Conservation (phyloP, 2,329 filamentous ascomycete species). For the Pseudogymnoascus sp. region DNA sequence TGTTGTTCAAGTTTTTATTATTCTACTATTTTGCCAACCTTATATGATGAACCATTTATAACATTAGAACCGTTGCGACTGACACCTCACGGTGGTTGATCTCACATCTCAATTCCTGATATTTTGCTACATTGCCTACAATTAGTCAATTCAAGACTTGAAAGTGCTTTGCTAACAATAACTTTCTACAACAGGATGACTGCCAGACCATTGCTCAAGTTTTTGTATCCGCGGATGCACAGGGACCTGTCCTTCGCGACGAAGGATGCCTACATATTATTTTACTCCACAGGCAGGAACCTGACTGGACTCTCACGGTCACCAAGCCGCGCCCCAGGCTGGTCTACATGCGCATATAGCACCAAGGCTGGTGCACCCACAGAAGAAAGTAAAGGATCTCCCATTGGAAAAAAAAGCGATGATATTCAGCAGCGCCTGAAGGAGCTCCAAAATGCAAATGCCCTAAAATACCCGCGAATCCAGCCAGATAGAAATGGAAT, state of each 20-base stretch:
- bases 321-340: conserved; percentile 17
- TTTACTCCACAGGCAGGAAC: conserved; percentile 32
- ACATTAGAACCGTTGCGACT: conserved; percentile 52
- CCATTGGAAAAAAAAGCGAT: conserved; percentile 15
- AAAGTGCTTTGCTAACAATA: conserved; percentile 1
- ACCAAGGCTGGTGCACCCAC: conserved; percentile 14
- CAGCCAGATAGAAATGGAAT: conserved; percentile 27
- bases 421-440: conserved; percentile 43
- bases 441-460: conserved; percentile 41
- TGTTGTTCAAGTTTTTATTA: background rate
- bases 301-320: conserved; percentile 2
- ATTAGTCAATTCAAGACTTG: background rate
- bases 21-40: background rate
- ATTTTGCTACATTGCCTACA: conserved; percentile 11
- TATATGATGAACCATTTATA: conserved; percentile 42
- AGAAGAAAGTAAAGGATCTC: conserved; percentile 12
- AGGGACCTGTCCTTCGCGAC: conserved; percentile 30
- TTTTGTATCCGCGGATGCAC: conserved; percentile 48
- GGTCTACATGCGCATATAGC: conserved; percentile 22
- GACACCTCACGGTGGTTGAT: conserved; percentile 45
- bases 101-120: conserved; percentile 43
- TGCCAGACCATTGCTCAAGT: conserved; percentile 35
- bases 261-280: conserved; percentile 37
- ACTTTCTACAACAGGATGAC: conserved; percentile 34
- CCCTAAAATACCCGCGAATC: conserved; percentile 48